phyloP scores from a whole-genome alignment of 768 basidiomycete species.

The Hygrophoropsis aurantiaca region DNA sequence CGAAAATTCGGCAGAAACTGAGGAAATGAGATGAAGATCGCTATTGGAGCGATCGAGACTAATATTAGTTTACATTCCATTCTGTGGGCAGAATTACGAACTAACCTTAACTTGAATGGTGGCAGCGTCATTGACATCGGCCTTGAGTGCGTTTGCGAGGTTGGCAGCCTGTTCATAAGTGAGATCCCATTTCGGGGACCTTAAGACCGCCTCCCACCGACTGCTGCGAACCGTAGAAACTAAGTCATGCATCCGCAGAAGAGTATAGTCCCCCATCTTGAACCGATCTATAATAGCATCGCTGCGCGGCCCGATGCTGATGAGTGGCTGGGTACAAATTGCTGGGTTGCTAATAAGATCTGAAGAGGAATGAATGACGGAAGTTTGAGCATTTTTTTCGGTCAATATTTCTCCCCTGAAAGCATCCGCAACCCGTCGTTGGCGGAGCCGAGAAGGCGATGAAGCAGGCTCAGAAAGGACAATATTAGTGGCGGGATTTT shows the following conservation, averaged over 20 bases:
- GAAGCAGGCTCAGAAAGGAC: no score
- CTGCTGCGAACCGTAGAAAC: neutral
- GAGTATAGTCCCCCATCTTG: neutral
- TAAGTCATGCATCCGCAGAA: conserved; percentile 2
- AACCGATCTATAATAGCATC: conserved; percentile 9
- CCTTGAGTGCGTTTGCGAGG: neutral
- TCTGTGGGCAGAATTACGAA: no score
- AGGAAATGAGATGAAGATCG: no score
- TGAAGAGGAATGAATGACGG: neutral
- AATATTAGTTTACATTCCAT: no score
- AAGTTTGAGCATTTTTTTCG: no score
- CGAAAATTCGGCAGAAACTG: no score
- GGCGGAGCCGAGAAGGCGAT: neutral
- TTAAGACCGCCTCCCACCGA: conserved; percentile 5
- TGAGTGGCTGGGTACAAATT: neutral
- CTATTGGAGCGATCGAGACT: no score
- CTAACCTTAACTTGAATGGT: no score
- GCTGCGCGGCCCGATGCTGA: conserved; percentile 9
- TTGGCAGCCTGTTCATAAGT: conserved; percentile 9
- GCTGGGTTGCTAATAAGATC: neutral
- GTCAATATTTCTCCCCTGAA: neutral
- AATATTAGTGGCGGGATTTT: no score
- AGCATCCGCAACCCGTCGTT: neutral
- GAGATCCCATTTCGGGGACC: conserved; percentile 5
- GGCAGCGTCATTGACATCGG: neutral